Percentiles rank a stretch among this genome's conserved stretches.
These are phyloP conservation scores for Phanerochaete carnosa DNA, from an alignment of 768 basidiomycete genomes.

Conservation along the genomic window DNA sequence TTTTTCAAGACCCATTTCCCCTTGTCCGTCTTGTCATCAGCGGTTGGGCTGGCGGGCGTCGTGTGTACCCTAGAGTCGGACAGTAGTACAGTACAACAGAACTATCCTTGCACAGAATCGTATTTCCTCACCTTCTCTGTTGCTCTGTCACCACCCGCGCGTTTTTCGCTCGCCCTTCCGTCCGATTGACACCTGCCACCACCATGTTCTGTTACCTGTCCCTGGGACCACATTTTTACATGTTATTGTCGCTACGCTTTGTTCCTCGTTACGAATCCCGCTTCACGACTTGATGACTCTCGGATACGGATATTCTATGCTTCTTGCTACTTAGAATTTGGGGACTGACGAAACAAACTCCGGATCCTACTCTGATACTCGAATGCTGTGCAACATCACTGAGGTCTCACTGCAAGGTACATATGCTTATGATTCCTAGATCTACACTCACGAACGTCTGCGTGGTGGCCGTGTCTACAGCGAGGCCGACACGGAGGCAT, in stretches of 20 bases:
- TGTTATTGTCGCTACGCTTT: neutral
- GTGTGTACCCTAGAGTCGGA: conserved; percentile 5
- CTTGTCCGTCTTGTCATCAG: neutral
- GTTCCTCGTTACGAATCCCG: neutral
- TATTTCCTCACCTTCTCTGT: neutral
- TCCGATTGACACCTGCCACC: too few species aligned
- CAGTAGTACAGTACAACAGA: conserved; percentile 1
- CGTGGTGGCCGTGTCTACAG: conserved; percentile 6
- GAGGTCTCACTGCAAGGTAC: neutral
- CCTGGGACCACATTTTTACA: too few species aligned
- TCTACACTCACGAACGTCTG: too few species aligned
- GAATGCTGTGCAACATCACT: neutral
- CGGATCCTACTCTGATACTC: too few species aligned
- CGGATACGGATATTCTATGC: neutral
- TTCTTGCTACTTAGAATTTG: neutral
- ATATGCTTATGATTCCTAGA: too few species aligned
- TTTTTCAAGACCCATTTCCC: neutral
- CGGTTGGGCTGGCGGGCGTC: conserved; percentile 4
- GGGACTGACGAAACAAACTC: neutral
- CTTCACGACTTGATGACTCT: neutral
- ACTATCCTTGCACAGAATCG: neutral
- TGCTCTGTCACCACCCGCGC: neutral
- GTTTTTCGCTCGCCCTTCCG: neutral
- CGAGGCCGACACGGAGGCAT: conserved; percentile 53
- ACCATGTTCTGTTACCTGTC: too few species aligned